Conservation (phyloP, 805 yeast species). For the Kregervanrija delftensis region DNA sequence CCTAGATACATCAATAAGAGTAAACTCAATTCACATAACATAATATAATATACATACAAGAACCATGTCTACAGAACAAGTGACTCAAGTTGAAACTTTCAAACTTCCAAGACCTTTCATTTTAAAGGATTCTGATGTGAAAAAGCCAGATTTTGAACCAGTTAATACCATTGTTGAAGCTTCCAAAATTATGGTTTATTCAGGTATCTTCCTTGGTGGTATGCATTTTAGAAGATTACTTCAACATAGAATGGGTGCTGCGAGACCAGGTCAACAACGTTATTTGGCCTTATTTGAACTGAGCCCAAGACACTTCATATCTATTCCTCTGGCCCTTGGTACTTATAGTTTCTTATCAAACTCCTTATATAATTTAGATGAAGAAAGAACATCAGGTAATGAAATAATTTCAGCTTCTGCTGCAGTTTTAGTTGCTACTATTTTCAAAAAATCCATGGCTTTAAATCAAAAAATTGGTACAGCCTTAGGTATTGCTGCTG, state of each 20-base stretch:
- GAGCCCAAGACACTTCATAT: slow-evolving; percentile 23
- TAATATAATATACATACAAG: no score
- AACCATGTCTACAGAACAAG: background rate
- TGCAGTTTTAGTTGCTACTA: slow-evolving; percentile 18
- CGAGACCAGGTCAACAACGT: slow-evolving; percentile 32
- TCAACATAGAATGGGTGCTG: slow-evolving; percentile 30
- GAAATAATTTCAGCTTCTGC: slow-evolving; percentile 25
- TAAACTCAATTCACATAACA: background rate
- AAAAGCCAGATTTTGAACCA: slow-evolving; percentile 16
- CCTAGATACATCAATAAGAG: background rate
- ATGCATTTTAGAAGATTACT: slow-evolving; percentile 30
- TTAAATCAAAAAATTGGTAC: slow-evolving; percentile 38
- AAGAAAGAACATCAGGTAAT: slow-evolving; percentile 20
- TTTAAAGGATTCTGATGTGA: slow-evolving; percentile 14
- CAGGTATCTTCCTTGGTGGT: slow-evolving; percentile 29
- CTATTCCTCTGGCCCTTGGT: slow-evolving; percentile 28
- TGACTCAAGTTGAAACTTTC: slow-evolving; percentile 7
- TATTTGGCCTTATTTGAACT: slow-evolving; percentile 27
- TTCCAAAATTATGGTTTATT: slow-evolving; percentile 20
- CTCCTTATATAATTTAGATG: slow-evolving; percentile 25
- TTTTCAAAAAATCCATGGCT: slow-evolving; percentile 21
- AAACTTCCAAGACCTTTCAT: slow-evolving; percentile 26
- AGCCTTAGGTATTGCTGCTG: slow-evolving; percentile 36
- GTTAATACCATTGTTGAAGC: slow-evolving; percentile 26
- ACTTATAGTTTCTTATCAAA: slow-evolving; percentile 27